Conservation (phyloP, 139 green algal genomes). For the Yamagishiella unicocca region DNA sequence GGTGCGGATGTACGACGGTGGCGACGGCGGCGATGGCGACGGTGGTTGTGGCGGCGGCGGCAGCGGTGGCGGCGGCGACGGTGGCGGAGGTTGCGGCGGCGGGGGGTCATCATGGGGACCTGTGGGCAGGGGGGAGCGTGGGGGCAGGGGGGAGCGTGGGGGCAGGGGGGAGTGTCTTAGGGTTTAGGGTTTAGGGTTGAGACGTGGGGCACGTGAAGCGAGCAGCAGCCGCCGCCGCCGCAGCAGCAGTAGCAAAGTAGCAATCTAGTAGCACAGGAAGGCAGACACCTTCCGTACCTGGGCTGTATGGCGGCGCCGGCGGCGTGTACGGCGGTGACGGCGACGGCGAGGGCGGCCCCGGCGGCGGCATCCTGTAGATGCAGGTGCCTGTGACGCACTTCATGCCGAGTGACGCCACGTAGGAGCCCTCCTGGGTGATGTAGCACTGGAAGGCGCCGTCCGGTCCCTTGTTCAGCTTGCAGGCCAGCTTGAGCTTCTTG, state of each 20-base stretch:
- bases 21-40: constrained; percentile 12
- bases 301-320: constrained; percentile 22
- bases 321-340: background rate
- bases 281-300: constrained; percentile 9
- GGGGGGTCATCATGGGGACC: constrained; percentile 10
- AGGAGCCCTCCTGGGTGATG: constrained; percentile 73
- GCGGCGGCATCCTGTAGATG: constrained; percentile 63
- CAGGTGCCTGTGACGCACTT: constrained; percentile 70
- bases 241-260: too few species aligned
- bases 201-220: too few species aligned
- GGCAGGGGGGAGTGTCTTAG: too few species aligned
- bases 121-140: too few species aligned
- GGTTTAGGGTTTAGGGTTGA: too few species aligned
- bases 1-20: constrained; percentile 36
- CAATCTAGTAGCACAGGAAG: too few species aligned
- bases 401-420: constrained; percentile 73
- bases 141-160: too few species aligned
- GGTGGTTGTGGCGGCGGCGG: constrained; percentile 13
- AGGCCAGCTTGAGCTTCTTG: constrained; percentile 62
- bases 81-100: constrained; percentile 12
- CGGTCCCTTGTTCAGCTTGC: constrained; percentile 49
- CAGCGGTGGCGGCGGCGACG: constrained; percentile 13
- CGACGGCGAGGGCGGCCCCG: constrained; percentile 47
- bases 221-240: too few species aligned
- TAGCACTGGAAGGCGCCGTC: constrained; percentile 79